A percentile compares a stretch with the other conserved stretches of the same genome.
These are phyloP conservation scores for Sporopachydermia lactativora DNA, from an alignment of 805 yeast genomes.

Conservation along the genomic window DNA sequence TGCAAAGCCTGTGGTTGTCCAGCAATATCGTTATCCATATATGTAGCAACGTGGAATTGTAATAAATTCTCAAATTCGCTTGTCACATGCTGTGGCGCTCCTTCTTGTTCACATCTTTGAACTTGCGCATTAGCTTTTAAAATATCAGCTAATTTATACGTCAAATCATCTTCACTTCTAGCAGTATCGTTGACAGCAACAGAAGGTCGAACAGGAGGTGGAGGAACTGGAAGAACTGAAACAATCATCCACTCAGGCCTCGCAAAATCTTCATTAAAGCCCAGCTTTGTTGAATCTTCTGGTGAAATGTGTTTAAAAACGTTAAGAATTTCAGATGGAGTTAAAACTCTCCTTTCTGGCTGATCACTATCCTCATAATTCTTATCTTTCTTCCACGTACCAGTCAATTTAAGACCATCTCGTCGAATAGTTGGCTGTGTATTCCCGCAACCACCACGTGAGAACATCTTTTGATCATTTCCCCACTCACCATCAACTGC, in stretches of 20 bases:
- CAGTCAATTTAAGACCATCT: slow-evolving; percentile 92
- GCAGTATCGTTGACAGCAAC: slow-evolving; percentile 97
- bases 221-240: slow-evolving; percentile 98
- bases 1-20: slow-evolving; percentile 99
- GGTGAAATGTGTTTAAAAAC: slow-evolving; percentile 84
- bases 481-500: slow-evolving; percentile 24
- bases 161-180: slow-evolving; percentile 97
- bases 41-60: slow-evolving; percentile 97
- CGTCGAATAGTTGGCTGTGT: slow-evolving; percentile 90
- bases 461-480: slow-evolving; percentile 27
- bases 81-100: slow-evolving; percentile 97
- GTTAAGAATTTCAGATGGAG: slow-evolving; percentile 79
- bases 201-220: slow-evolving; percentile 98
- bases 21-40: slow-evolving; percentile 98
- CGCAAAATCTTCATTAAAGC: slow-evolving; percentile 90
- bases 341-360: slow-evolving; percentile 80
- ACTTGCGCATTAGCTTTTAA: slow-evolving; percentile 93
- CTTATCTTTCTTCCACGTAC: slow-evolving; percentile 94
- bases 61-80: slow-evolving; percentile 90
- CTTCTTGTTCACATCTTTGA: slow-evolving; percentile 95
- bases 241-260: slow-evolving; percentile 98
- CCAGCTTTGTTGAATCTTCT: slow-evolving; percentile 69
- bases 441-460: slow-evolving; percentile 98
- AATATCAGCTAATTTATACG: slow-evolving; percentile 93
- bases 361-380: slow-evolving; percentile 72